Evolutionary conservation across 2,329 filamentous ascomycete species (phyloP).

Genomic region (Calonectria montana): DNA sequence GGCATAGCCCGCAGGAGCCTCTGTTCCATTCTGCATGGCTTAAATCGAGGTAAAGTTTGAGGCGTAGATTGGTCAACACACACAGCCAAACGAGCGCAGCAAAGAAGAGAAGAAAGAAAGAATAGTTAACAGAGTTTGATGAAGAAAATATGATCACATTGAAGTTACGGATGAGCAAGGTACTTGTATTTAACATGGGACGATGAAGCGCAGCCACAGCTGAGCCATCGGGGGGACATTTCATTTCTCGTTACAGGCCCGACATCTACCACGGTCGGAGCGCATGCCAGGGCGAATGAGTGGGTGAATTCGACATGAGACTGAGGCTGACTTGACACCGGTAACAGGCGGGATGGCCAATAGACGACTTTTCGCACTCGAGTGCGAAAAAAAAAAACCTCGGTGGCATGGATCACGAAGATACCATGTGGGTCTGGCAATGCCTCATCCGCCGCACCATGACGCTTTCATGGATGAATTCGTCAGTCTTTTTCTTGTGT

Average conservation of each 20-base stretch:
- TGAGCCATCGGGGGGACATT: not conserved
- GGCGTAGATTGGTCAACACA: not conserved
- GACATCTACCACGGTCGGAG: not conserved
- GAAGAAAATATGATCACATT: not conserved
- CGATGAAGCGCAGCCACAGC: not conserved
- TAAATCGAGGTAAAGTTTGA: not conserved
- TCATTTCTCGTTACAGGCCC: not conserved
- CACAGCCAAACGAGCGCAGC: not conserved
- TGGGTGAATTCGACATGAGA: not conserved
- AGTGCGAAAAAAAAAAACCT: conserved; percentile 5
- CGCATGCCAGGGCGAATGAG: not conserved
- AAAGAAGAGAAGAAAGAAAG: not conserved
- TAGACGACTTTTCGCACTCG: conserved; percentile 4
- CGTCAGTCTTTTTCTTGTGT: not conserved
- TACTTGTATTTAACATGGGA: not conserved
- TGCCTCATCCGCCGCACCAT: not conserved
- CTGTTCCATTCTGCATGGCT: conserved; percentile 15
- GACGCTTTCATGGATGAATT: not conserved
- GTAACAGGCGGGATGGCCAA: not conserved
- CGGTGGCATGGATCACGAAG: not conserved
- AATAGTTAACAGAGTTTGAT: not conserved
- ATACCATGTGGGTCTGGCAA: not conserved
- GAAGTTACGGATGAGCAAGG: not conserved
- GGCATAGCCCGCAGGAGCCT: conserved; percentile 29
- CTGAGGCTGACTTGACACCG: not conserved